Evolutionary conservation across 108 stramenopile species (phyloP), one percentile per base, ranked within the genome.

Genomic region (Nannochloropsis granulata): DNA sequence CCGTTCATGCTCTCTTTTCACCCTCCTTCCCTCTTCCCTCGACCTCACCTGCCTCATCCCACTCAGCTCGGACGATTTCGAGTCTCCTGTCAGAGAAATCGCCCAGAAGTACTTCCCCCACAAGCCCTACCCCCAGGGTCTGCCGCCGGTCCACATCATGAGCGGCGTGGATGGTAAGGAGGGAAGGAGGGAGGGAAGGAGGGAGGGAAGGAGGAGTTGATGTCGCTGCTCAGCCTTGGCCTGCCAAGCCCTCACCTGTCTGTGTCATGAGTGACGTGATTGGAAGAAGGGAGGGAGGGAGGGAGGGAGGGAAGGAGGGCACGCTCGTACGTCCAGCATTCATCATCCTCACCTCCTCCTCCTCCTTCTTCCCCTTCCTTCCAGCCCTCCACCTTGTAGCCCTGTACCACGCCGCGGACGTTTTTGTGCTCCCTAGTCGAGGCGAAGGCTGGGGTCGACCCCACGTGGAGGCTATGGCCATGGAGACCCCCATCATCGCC

Each of bases 381-480:
- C 56, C 11, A 71, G 56, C 56, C 56, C 56, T 71, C 56, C 56
- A 71, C 21, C 56, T 71, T 10, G 21, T 71, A 2, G 43, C 25
- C 11, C 79, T 89, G 13, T 87, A 82, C 43, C 45, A 44, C 12
- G 13, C 85, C n/a, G 86, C 82, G 16, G 86, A 87, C 82, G 83
- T 83, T 14, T 56, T 90, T 34, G 90, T 88, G 25, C 85, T 90
- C 21, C 91, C 91, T 12, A 82, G 82, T 14, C 83, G 89, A 23
- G 91, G 91, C 23, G 91, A 91, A 82, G 91, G 91, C n/a, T 91
- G 91, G 91, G 91, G 91, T 9, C 87, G 91, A 19, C 91, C 91
- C 8, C 87, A 90, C 81, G 85, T 85, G 13, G 91, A 91, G 87
- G 87, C 89, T 19, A 91, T 91, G 91, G 87, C 87, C 43, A 87